phyloP scores from a whole-genome alignment of 1,284 basidiomycete genomes.

The Butyriboletus appendiculatus region DNA sequence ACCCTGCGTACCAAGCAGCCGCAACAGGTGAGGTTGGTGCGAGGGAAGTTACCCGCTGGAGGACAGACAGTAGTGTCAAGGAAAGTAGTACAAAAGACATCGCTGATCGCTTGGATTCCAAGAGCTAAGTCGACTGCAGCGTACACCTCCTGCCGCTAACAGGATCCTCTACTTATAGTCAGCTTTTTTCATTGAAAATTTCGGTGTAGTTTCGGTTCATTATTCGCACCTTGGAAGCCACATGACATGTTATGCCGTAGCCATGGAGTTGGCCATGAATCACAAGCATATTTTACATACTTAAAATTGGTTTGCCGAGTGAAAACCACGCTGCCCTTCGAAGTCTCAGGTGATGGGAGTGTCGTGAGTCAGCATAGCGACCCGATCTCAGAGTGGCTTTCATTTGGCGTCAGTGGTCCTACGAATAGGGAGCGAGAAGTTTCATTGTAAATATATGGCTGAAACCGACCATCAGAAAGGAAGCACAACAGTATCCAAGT shows the following conservation, averaged over 20 bases:
- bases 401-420: no score
- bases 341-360: no score
- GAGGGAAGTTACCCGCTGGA: conserved; percentile 3
- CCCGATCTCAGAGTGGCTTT: no score
- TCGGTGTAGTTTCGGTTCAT: background rate
- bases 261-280: no score
- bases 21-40: conserved; percentile 1
- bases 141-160: background rate
- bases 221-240: background rate
- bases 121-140: background rate
- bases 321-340: no score
- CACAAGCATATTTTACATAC: background rate
- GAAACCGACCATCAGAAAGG: background rate
- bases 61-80: conserved; percentile 10
- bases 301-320: background rate
- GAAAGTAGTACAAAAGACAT: conserved; percentile 12
- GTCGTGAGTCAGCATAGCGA: no score
- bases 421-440: conserved; percentile 5
- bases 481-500: background rate
- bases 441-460: conserved; percentile 48
- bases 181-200: background rate
- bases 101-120: background rate
- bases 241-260: background rate
- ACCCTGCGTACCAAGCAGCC: conserved; percentile 41
- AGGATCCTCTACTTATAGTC: conserved; percentile 7